These are phyloP conservation scores for Clarireedia hainanense DNA, from an alignment of 2,329 filamentous ascomycete species.

Conservation along the genomic window DNA sequence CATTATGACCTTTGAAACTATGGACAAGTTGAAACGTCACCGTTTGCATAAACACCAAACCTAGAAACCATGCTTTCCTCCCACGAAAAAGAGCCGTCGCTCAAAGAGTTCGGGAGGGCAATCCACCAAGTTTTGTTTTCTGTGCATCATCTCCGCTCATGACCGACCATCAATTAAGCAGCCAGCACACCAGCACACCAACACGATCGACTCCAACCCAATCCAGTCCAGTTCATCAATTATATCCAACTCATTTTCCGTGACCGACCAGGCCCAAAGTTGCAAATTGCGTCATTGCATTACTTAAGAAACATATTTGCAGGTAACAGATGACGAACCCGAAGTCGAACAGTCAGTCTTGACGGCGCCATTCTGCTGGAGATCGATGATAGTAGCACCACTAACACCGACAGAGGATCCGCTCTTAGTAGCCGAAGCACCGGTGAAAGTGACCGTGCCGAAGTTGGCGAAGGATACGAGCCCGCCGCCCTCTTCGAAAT, in stretches of 20 bases:
- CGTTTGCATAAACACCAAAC: not conserved
- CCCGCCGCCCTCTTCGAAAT: slow-evolving; percentile 36
- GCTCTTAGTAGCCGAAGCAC: not conserved
- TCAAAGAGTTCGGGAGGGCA: slow-evolving; percentile 6
- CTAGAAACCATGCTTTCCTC: not conserved
- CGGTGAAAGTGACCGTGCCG: slow-evolving; percentile 31
- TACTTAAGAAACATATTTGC: slow-evolving; percentile 1
- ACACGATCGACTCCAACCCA: too few species aligned
- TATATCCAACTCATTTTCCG: not conserved
- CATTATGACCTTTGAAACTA: not conserved
- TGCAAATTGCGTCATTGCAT: not conserved
- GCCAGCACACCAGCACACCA: too few species aligned
- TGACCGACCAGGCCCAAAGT: not conserved
- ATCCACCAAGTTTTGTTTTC: not conserved
- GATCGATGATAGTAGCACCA: slow-evolving; percentile 6
- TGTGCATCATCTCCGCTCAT: too few species aligned
- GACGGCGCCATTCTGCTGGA: not conserved
- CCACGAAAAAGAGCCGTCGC: slow-evolving; percentile 7
- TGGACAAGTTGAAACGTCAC: slow-evolving; percentile 2
- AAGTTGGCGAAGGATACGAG: slow-evolving; percentile 42
- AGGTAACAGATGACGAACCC: not conserved
- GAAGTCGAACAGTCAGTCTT: not conserved
- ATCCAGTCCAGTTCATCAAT: not conserved
- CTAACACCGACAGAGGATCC: not conserved
- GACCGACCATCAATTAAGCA: too few species aligned